These are phyloP conservation scores for Coemansia furcata DNA, from an alignment of 192 early-diverging fungal species.

Conservation along the genomic window DNA sequence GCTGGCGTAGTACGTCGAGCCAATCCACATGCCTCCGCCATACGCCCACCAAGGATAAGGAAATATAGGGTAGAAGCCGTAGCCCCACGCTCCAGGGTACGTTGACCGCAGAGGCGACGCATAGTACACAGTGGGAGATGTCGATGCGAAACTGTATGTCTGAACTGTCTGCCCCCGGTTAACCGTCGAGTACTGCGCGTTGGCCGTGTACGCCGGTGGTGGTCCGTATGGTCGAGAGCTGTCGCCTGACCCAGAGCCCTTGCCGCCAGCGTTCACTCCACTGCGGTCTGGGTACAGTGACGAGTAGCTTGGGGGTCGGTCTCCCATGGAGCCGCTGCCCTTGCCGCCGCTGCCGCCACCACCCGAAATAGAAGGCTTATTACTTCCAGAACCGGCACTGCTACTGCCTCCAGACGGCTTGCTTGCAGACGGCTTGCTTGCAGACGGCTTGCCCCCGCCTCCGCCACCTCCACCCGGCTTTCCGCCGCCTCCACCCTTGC, in stretches of 20 bases:
- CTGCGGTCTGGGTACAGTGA: constrained; percentile 32
- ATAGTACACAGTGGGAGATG: constrained; percentile 38
- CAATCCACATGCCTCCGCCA: constrained; percentile 23
- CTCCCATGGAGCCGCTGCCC: constrained; percentile 31
- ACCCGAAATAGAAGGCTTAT: constrained; percentile 14
- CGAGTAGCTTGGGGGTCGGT: constrained; percentile 44
- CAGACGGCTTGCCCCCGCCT: not conserved
- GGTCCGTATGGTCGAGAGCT: constrained; percentile 23
- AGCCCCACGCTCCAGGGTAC: constrained; percentile 50
- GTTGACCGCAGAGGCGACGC: constrained; percentile 20
- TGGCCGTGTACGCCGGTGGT: constrained; percentile 40
- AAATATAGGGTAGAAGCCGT: constrained; percentile 47
- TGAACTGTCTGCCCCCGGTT: constrained; percentile 36
- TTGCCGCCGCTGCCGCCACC: constrained; percentile 32
- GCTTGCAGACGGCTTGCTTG: not conserved
- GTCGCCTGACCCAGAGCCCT: constrained; percentile 22
- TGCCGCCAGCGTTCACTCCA: constrained; percentile 36
- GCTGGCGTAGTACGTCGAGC: constrained; percentile 14
- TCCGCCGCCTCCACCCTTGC: constrained; percentile 27
- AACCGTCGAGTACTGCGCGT: constrained; percentile 23
- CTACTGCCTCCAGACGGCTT: constrained; percentile 8
- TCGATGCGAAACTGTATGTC: constrained; percentile 14
- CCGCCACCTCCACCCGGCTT: constrained; percentile 2
- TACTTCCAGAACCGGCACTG: constrained; percentile 13
- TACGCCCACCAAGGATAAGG: constrained; percentile 53